These are phyloP conservation scores for Candolleomyces eurysporus DNA, from an alignment of 768 basidiomycete species.

Conservation along the genomic window DNA sequence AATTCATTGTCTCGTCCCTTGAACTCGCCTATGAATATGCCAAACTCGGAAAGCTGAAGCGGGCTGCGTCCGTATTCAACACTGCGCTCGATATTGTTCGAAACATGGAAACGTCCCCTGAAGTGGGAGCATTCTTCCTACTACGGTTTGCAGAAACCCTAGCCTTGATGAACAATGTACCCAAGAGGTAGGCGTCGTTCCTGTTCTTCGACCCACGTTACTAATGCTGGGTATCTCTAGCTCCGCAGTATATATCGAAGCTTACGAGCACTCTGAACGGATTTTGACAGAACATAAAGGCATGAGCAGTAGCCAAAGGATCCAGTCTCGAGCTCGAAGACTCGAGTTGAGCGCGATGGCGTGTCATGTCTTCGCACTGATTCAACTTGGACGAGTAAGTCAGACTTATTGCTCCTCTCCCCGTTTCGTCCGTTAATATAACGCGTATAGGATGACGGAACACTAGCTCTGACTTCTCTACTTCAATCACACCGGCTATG, in stretches of 20 bases:
- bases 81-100: conserved; percentile 48
- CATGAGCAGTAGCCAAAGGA: conserved; percentile 51
- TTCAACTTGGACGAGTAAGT: conserved; percentile 62
- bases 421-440: neutral
- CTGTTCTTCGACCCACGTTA: neutral
- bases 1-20: conserved; percentile 60
- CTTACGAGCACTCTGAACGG: conserved; percentile 42
- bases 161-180: conserved; percentile 55
- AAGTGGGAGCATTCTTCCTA: conserved; percentile 51
- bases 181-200: conserved; percentile 47
- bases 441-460: conserved; percentile 54
- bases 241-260: conserved; percentile 58
- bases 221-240: conserved; percentile 25
- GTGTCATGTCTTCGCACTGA: conserved; percentile 60
- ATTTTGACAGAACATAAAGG: conserved; percentile 45
- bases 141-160: conserved; percentile 68
- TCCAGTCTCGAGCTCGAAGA: conserved; percentile 53
- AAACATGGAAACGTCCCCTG: conserved; percentile 45
- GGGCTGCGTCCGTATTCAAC: conserved; percentile 66
- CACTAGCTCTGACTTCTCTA: conserved; percentile 53
- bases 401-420: conserved; percentile 12
- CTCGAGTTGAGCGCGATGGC: conserved; percentile 76
- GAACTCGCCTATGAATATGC: conserved; percentile 80
- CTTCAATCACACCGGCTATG: conserved; percentile 75
- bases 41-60: conserved; percentile 68